Evolutionary conservation across 1,139 yeast genomes (phyloP).

Genomic region (Pichia sp.): DNA sequence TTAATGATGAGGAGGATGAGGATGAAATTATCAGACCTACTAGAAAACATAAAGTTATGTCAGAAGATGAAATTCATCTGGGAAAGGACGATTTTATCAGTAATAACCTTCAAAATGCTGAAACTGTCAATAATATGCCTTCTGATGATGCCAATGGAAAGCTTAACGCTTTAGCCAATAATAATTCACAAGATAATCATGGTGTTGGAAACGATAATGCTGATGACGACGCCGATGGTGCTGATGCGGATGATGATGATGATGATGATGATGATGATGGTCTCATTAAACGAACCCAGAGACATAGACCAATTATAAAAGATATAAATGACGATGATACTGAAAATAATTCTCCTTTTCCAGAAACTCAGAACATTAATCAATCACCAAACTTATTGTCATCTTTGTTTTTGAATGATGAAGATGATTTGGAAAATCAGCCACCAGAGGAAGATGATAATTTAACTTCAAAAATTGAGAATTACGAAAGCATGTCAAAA

Average conservation of each 20-base stretch:
- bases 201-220: background rate
- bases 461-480: constrained; percentile 14
- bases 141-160: too few species aligned
- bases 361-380: too few species aligned
- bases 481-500: constrained; percentile 20
- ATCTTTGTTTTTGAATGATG: too few species aligned
- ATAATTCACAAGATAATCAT: background rate
- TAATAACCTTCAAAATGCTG: background rate
- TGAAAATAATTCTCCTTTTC: too few species aligned
- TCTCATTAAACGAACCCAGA: constrained; percentile 1
- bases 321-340: constrained; percentile 4
- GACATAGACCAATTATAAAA: background rate
- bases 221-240: too few species aligned
- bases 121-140: too few species aligned
- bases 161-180: background rate
- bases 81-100: too few species aligned
- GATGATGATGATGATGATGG: constrained; percentile 10
- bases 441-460: too few species aligned
- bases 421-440: too few species aligned
- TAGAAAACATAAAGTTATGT: background rate
- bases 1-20: constrained; percentile 7
- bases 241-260: too few species aligned
- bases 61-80: background rate
- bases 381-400: too few species aligned
- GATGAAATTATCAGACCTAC: constrained; percentile 4